phyloP scores from a whole-genome alignment of 345 rosid species.

The Hypericum perforatum region DNA sequence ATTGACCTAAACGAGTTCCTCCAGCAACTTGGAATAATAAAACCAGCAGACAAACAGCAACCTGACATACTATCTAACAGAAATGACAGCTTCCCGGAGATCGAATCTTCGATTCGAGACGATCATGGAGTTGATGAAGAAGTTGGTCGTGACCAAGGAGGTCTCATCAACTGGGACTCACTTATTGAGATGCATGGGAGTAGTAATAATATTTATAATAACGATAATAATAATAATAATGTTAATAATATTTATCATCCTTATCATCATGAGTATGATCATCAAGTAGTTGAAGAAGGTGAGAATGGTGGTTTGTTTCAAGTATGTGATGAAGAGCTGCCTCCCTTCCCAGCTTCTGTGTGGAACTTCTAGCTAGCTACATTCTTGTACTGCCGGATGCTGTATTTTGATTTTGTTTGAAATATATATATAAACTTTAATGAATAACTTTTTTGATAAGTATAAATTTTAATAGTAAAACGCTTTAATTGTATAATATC shows the following conservation, averaged over 20 bases:
- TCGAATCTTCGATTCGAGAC: slow-evolving; percentile 29
- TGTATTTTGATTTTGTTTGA: neutral
- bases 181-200: slow-evolving; percentile 47
- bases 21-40: slow-evolving; percentile 72
- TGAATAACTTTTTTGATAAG: no score
- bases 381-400: neutral
- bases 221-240: no score
- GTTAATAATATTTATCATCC: no score
- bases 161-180: slow-evolving; percentile 60
- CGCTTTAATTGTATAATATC: no score
- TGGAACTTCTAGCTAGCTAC: slow-evolving; percentile 49
- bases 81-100: slow-evolving; percentile 11
- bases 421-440: no score
- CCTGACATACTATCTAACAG: no score
- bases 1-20: slow-evolving; percentile 89
- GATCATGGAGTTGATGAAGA: slow-evolving; percentile 34
- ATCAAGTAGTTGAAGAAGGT: slow-evolving; percentile 26
- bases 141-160: slow-evolving; percentile 29
- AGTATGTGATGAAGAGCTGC: slow-evolving; percentile 39
- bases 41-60: slow-evolving; percentile 14
- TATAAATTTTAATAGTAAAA: no score
- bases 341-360: slow-evolving; percentile 39
- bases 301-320: slow-evolving; percentile 38
- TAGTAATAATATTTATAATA: no score
- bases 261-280: slow-evolving; percentile 10